A percentile compares a stretch with the other conserved stretches of the same genome.
phyloP scores from a whole-genome alignment of 192 early-diverging fungal genomes.

The Kappamyces sp. region DNA sequence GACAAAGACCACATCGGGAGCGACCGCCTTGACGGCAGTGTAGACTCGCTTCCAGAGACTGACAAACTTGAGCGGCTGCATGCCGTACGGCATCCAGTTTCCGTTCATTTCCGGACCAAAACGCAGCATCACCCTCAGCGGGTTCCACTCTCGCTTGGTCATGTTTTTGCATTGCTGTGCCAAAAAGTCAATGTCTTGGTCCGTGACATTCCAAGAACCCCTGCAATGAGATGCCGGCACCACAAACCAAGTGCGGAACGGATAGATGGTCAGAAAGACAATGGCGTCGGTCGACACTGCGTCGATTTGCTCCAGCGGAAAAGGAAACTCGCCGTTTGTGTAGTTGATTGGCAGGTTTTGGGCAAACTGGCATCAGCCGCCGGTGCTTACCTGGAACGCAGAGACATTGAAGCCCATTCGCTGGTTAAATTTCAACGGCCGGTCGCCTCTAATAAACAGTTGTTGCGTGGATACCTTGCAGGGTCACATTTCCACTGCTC shows the following conservation, averaged over 20 bases:
- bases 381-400: slow-evolving; percentile 6
- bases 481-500: too few relatives aligned
- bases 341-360: slow-evolving; percentile 22
- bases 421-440: slow-evolving; percentile 32
- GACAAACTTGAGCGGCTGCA: slow-evolving; percentile 19
- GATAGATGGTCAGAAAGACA: slow-evolving; percentile 26
- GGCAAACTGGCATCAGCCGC: slow-evolving; percentile 9
- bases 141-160: slow-evolving; percentile 14
- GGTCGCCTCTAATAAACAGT: slow-evolving; percentile 13
- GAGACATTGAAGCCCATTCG: slow-evolving; percentile 28
- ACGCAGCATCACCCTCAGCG: slow-evolving; percentile 28
- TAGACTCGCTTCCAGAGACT: slow-evolving; percentile 25
- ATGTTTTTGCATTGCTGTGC: slow-evolving; percentile 27
- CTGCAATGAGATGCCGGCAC: too few relatives aligned
- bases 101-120: slow-evolving; percentile 44
- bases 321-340: background rate
- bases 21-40: slow-evolving; percentile 20
- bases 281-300: slow-evolving; percentile 20
- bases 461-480: too few relatives aligned
- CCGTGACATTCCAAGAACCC: slow-evolving; percentile 14
- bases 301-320: slow-evolving; percentile 17
- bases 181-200: slow-evolving; percentile 17
- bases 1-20: slow-evolving; percentile 23
- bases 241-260: background rate
- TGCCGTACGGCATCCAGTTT: slow-evolving; percentile 20